These are phyloP conservation scores for Pythium plurisporium DNA, from an alignment of 352 stramenopile genomes.

Conservation along the genomic window DNA sequence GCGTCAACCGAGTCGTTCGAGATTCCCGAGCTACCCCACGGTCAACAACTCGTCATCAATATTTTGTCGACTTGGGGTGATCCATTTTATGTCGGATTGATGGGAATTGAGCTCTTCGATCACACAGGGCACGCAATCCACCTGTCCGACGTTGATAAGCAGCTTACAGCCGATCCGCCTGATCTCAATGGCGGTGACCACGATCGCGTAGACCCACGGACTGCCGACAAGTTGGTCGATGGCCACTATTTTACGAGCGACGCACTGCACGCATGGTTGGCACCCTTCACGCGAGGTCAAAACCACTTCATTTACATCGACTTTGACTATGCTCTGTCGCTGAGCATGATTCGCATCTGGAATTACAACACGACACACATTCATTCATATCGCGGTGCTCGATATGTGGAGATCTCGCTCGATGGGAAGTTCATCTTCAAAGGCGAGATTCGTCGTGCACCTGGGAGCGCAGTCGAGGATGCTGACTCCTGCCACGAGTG, in stretches of 20 bases:
- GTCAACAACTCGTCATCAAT: slow-evolving; percentile 72
- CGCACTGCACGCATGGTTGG: slow-evolving; percentile 87
- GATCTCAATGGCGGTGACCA: slow-evolving; percentile 84
- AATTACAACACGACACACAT: slow-evolving; percentile 88
- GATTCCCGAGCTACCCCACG: slow-evolving; percentile 69
- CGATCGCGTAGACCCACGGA: slow-evolving; percentile 67
- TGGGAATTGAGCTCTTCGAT: slow-evolving; percentile 88
- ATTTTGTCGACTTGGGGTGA: slow-evolving; percentile 89
- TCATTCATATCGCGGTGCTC: slow-evolving; percentile 64
- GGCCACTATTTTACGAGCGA: slow-evolving; percentile 84
- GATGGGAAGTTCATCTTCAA: slow-evolving; percentile 72
- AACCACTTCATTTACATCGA: slow-evolving; percentile 81
- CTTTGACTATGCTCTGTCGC: slow-evolving; percentile 65
- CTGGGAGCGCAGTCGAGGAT: slow-evolving; percentile 55
- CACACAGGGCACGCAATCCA: slow-evolving; percentile 61
- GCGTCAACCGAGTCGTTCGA: slow-evolving; percentile 38
- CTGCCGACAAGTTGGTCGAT: slow-evolving; percentile 88
- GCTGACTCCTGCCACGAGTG: slow-evolving; percentile 68
- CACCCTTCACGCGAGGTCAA: slow-evolving; percentile 68
- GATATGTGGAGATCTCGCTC: slow-evolving; percentile 60
- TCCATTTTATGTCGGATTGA: slow-evolving; percentile 89
- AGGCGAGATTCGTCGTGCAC: slow-evolving; percentile 67
- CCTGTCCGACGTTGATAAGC: slow-evolving; percentile 56
- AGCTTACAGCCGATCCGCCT: slow-evolving; percentile 70
- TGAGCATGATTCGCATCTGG: slow-evolving; percentile 85